Evolutionary conservation across 108 stramenopile genomes (phyloP), one percentile per base, ranked within the genome.

Genomic region (Cyclotella sp.): DNA sequence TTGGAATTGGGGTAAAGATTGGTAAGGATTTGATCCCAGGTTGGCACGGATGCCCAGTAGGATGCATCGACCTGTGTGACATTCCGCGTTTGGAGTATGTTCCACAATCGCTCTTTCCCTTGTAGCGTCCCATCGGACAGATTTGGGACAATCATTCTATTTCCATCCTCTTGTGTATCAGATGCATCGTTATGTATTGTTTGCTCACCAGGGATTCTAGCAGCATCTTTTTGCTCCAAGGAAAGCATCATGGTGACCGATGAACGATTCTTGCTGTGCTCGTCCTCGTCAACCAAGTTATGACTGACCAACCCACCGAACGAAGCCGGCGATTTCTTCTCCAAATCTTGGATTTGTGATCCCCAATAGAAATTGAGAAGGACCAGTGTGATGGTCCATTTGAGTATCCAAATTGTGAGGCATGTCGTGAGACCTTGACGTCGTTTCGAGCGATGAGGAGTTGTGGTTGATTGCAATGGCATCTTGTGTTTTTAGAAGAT

Each of bases 11-110:
- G 63, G 64, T 69, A 67, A 19, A 83, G 61, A 28, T 79, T 75
- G 11, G 45, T 30, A 16, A 72, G 16, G 12, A 82, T 66, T 12
- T 55, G 34, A 34, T 76, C 75, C 75, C 75, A 82, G 15, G 58
- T 27, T 55, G 81, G 81, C 9, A 82, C 65, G 3, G 74, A 60
- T 52, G 70, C 39, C 81, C 81, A 82, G 44, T 82, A 82, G 15
- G 58, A 21, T 29, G 81, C 70, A 53, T 82, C 69, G 4, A 82
- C 57, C 44, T 72, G 28, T 0, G 81, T 82, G 19, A 82, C 44
- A 65, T 82, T 82, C 54, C 81, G 27, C 44, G 75, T 82, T 61
- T 41, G 63, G 0, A 82, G 28, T 14, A 82, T 82, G 8, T 58
- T 30, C 70, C 70, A 82, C 39, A 82, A 40, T 42, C 70, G 41